These are phyloP conservation scores for Babesia gibsoni DNA, from an alignment of 169 alveolate species.

Conservation along the genomic window DNA sequence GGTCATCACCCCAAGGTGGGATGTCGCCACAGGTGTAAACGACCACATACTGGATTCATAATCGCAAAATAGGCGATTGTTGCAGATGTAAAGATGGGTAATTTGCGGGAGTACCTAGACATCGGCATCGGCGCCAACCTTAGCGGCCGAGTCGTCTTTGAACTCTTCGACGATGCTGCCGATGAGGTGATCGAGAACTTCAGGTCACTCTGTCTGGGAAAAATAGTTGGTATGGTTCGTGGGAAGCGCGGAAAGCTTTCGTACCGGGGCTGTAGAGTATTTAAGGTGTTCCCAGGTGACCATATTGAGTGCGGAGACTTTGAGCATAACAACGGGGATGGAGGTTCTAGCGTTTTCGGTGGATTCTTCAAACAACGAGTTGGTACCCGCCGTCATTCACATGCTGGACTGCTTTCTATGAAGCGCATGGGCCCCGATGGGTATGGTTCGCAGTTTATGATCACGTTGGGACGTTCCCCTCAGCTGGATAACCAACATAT, in stretches of 20 bases:
- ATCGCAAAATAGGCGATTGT: background rate
- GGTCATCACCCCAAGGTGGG: background rate
- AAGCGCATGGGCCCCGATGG: constrained; percentile 81
- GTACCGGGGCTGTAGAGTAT: constrained; percentile 87
- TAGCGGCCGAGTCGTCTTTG: constrained; percentile 90
- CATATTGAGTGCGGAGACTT: constrained; percentile 93
- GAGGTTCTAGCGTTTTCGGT: constrained; percentile 88
- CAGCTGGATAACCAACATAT: constrained; percentile 82
- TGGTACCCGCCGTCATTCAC: constrained; percentile 76
- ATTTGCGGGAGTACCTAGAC: constrained; percentile 64
- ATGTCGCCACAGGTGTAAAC: too few relatives aligned
- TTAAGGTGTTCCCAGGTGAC: constrained; percentile 91
- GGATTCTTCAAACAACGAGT: constrained; percentile 81
- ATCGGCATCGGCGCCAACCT: constrained; percentile 70
- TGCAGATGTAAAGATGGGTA: constrained; percentile 10
- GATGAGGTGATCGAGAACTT: constrained; percentile 92
- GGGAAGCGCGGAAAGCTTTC: constrained; percentile 83
- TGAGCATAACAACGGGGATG: constrained; percentile 88
- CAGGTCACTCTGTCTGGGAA: constrained; percentile 74
- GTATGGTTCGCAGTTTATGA: constrained; percentile 80
- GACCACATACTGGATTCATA: too few relatives aligned
- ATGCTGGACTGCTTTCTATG: constrained; percentile 87
- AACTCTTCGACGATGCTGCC: constrained; percentile 88
- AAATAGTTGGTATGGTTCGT: constrained; percentile 3
- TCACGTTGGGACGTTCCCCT: constrained; percentile 81